Percentiles rank a stretch among this genome's conserved stretches.
Evolutionary conservation across 2,329 filamentous ascomycete genomes (phyloP).

Genomic region (Pyricularia sp.): DNA sequence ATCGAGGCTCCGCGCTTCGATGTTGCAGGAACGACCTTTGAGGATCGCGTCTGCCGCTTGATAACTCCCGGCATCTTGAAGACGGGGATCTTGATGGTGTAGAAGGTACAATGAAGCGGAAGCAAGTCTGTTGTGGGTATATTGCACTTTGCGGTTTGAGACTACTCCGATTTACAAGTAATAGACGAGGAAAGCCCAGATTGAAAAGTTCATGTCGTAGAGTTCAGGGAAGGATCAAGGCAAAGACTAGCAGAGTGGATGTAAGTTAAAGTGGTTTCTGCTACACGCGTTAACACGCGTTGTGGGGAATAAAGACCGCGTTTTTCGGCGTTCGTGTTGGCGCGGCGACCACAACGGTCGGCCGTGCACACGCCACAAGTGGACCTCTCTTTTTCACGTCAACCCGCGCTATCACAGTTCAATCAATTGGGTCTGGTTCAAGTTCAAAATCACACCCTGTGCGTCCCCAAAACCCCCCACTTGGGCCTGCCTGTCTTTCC

Average conservation of each 20-base stretch:
- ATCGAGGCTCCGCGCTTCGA: conserved; percentile 4
- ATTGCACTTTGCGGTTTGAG: not conserved
- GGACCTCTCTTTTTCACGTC: not conserved
- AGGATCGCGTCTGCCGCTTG: conserved; percentile 7
- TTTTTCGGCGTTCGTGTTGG: not conserved
- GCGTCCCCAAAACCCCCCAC: not conserved
- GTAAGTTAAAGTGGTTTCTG: not conserved
- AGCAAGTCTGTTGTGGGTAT: not conserved
- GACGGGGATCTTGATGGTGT: not conserved
- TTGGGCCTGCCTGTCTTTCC: not conserved
- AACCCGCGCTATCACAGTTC: not conserved
- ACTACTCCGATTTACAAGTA: not conserved
- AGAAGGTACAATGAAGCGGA: not conserved
- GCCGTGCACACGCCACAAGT: not conserved
- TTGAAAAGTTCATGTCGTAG: not conserved
- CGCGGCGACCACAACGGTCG: not conserved
- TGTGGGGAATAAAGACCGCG: not conserved
- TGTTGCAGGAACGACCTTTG: conserved; percentile 6
- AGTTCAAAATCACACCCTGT: not conserved
- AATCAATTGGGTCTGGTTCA: not conserved
- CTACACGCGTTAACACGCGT: not conserved
- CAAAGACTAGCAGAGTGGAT: not conserved
- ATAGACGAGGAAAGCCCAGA: not conserved
- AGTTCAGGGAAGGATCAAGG: not conserved
- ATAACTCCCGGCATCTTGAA: conserved; percentile 4